Evolutionary conservation across 768 basidiomycete genomes (phyloP), one percentile per base, ranked within the genome.

Genomic region (Trametes cubensis): DNA sequence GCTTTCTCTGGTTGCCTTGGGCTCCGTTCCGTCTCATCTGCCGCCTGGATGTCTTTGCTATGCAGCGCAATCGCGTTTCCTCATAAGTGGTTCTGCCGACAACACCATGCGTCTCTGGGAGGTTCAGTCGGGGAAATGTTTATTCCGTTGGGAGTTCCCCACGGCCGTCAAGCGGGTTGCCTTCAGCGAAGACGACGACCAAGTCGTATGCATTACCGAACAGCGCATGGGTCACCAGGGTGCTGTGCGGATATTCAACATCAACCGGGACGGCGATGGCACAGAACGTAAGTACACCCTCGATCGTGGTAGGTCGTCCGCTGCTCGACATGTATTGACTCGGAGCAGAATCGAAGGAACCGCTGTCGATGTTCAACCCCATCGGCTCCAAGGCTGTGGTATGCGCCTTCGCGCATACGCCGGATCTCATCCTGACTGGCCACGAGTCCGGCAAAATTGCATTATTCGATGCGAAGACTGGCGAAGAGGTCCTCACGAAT

Each of bases 401-500:
- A 42, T 95, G 94, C 72, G 88, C 93, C 5, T 98, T 97, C 75
- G 90, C 92, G 4, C 83, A 88, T 53, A 80, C 82, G 14, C 87
- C 89, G 23, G 83, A 88, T 42, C 75, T 89, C 64, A 88, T 99
- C 74, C 79, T 98, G 62, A 96, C 95, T 2, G 96, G 94, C 6
- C 97, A 99, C 77, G 95, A 98, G 78, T 94, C 93, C 45, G 97
- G 97, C 18, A 98, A 96, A 73, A 83, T 98, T 39, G 89, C 93
- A 8, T 80, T 97, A 42, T 98, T 94, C 79, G 93, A 98, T 70
- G 85, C 88, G 61, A 88, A 88, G 73, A 84, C 86, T 0, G 95
- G 94, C 47, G 90, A 95, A 44, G 94, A 97, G 77, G 75, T 92
- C 21, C 74, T 80, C 39, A 86, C 78, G 73, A 95, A 95, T 71